Base-by-base conservation (phyloP, 768 basidiomycete genomes). In the Infundibulicybe gibba region DNA sequence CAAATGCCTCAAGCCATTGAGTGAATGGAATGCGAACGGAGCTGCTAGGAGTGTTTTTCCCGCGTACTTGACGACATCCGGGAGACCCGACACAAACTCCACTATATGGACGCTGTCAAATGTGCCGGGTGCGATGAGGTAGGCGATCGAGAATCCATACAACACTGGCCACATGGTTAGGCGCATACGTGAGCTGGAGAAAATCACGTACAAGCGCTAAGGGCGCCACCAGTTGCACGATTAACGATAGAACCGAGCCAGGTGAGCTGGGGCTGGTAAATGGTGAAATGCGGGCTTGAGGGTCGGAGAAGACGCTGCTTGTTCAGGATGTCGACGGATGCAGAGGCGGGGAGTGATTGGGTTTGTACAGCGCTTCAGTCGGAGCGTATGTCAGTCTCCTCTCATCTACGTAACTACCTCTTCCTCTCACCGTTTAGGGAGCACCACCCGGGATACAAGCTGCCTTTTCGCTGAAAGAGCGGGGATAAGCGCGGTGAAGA, bases 201-300 rank as follows among this genome's bases (percentile, higher is more conserved):
- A 43, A 20, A 19, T 32, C 41, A 82, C 85, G 55, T 58, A 93
- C 91, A 75, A 42, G 76, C 81, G 50, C 88, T 87, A 41, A 99
- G 78, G 9, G 74, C 90, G 6, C 67, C 77, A 49, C 95, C 97
- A 10, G 93, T 88, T n/a, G 77, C 65, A 63, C 97, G 88, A 69
- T 98, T 86, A 34, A 77, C 81, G 57, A 95, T 92, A 14, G 93
- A 97, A 4, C 69, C 76, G 45, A 90, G 12, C 90, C 91, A 95
- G 32, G 95, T 97, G 40, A 98, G 67, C 68, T 98, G 91, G 2
- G 87, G 89, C 61, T 94, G 87, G 71, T 99, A 99, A 68, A 99
- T 98, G 47, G 93, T 93, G 62, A 93, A 88, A 66, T 97, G 94
- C 8, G 97, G 97, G 58, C 87, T 90, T 51, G 79, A 88, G 14